Percentiles rank a stretch among this genome's conserved stretches.
phyloP scores from a whole-genome alignment of 352 stramenopile species.

The Thalassiosira sp. region DNA sequence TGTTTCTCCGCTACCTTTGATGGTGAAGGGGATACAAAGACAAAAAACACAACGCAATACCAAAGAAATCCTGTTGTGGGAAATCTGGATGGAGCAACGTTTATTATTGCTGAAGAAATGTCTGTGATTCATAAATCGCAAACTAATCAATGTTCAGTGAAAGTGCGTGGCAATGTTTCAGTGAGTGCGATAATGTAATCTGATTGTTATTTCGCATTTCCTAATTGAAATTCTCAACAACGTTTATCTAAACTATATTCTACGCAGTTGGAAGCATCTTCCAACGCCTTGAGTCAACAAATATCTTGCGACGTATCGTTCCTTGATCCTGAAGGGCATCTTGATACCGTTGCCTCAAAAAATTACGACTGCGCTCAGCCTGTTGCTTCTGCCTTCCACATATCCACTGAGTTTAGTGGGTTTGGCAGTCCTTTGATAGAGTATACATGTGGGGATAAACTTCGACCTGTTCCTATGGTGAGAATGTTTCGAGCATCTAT shows the following conservation, averaged over 20 bases:
- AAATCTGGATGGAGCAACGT: not conserved
- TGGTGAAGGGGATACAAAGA: not conserved
- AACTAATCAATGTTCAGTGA: conserved; percentile 15
- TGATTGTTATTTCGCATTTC: too few relatives aligned
- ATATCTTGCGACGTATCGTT: conserved; percentile 9
- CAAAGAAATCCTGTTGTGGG: not conserved
- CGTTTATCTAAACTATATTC: too few relatives aligned
- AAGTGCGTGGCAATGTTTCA: conserved; percentile 17
- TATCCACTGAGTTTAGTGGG: not conserved
- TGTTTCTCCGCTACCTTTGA: not conserved
- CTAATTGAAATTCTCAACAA: too few relatives aligned
- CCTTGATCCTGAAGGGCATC: conserved; percentile 10
- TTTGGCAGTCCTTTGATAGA: not conserved
- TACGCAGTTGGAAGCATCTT: not conserved
- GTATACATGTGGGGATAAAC: conserved; percentile 16
- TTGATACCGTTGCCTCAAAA: conserved; percentile 1
- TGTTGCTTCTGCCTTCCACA: not conserved
- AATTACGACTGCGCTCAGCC: not conserved
- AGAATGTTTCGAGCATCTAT: too few relatives aligned
- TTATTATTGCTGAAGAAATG: conserved; percentile 18
- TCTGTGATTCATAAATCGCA: conserved; percentile 15
- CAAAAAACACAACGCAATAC: not conserved
- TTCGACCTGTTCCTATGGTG: conserved; percentile 19
- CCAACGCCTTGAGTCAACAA: not conserved
- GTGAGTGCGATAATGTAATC: too few relatives aligned